Base-by-base conservation (phyloP, 2,329 filamentous ascomycete species). In the Hypomyces rosellus region DNA sequence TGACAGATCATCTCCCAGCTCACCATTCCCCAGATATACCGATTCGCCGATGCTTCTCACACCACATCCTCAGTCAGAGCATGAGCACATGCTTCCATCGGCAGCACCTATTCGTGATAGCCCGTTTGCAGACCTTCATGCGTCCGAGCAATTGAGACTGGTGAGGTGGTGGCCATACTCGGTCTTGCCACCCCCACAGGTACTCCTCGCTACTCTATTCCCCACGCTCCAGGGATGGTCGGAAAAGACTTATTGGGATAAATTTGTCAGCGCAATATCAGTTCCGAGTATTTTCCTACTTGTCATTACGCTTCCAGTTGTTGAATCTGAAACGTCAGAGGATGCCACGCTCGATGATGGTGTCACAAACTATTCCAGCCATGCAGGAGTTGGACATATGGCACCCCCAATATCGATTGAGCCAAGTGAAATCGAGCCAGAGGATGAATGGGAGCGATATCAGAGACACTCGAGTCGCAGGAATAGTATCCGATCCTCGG, bases 211-310 rank as follows among this genome's bases (percentile, higher is more conserved):
- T 14, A 91, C 88, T 0, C 69, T 99, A 0, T 96, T 97, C 58
- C 93, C 93, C 1, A 96, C 92, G 0, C 69, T 99, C 30, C 85
- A 84, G 56, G 84, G 79, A 22, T 99, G 92, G 89, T 74, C 69
- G 40, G 81, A 86, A 25, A 97, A 96, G 68, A 82, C 75, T n/a
- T 67, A 86, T n/a, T 89, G 85, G 82, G 91, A 92, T 60, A 90
- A 88, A 62, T 70, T 90, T 41, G 72, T 96, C 44, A 92, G 89
- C 39, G 61, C 93, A 11, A 77, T 95, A 36, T 91, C 91, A 7
- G 85, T 89, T n/a, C 88, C 91, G 1, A 95, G 87, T 59, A 89
- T 99, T 36, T 88, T 99, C 55, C 71, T 97, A 2, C 75, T 99
- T 4, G 92, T 92, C 1, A 82, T 93, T 43, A 99, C 93, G 0